Conservation (phyloP, 371 early-diverging fungal species). For the Syncephalastrum racemosum region DNA sequence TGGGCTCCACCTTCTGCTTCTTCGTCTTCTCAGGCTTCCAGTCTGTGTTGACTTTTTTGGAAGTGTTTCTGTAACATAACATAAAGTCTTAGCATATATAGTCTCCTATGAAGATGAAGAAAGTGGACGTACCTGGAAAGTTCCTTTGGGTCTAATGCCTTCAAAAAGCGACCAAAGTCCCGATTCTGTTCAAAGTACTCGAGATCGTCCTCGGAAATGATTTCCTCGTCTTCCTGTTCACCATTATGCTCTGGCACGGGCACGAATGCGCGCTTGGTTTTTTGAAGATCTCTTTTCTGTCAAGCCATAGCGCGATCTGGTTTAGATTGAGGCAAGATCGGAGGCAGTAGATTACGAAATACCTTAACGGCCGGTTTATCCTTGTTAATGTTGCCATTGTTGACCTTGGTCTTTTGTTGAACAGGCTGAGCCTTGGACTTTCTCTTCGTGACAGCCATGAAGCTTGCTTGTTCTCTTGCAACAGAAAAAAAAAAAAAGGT, state of each 20-base stretch:
- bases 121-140: slow-evolving; percentile 30
- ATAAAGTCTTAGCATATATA: neutral
- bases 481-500: too few relatives aligned
- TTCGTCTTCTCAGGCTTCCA: slow-evolving; percentile 17
- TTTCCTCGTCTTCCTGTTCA: slow-evolving; percentile 43
- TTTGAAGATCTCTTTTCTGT: too few relatives aligned
- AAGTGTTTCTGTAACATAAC: slow-evolving; percentile 10
- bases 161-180: slow-evolving; percentile 27
- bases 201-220: slow-evolving; percentile 65
- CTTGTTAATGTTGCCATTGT: too few relatives aligned
- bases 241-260: slow-evolving; percentile 3
- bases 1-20: too few relatives aligned
- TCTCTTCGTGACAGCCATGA: too few relatives aligned
- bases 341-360: too few relatives aligned
- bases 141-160: slow-evolving; percentile 31
- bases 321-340: too few relatives aligned
- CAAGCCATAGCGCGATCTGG: too few relatives aligned
- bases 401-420: too few relatives aligned
- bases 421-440: too few relatives aligned
- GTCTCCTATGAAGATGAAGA: neutral
- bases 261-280: neutral
- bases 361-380: too few relatives aligned
- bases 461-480: too few relatives aligned
- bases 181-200: slow-evolving; percentile 46
- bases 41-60: slow-evolving; percentile 1